phyloP scores from a whole-genome alignment of 2,329 filamentous ascomycete species.

The Aspergillus persii region DNA sequence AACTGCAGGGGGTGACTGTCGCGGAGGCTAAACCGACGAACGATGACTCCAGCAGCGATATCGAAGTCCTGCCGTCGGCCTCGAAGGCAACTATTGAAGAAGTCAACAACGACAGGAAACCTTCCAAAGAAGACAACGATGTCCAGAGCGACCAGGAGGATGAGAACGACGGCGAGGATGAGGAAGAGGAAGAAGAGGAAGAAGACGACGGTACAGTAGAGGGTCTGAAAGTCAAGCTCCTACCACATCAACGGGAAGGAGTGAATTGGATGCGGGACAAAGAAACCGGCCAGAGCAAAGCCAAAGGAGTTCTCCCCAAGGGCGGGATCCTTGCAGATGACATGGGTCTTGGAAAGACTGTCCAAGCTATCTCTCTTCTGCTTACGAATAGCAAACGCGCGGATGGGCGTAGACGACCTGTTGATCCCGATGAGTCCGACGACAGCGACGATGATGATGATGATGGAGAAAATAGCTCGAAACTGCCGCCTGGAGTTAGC shows the following conservation, averaged over 20 bases:
- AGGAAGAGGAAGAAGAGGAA: constrained; percentile 49
- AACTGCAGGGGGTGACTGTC: constrained; percentile 44
- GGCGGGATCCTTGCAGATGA: constrained; percentile 96
- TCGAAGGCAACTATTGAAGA: constrained; percentile 44
- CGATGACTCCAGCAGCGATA: constrained; percentile 31
- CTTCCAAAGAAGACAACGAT: constrained; percentile 38
- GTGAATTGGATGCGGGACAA: constrained; percentile 94
- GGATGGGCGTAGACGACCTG: constrained; percentile 28
- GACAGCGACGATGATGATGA: constrained; percentile 46
- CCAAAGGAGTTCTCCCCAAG: constrained; percentile 73
- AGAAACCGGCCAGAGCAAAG: constrained; percentile 81
- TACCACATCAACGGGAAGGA: constrained; percentile 92
- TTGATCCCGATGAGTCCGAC: constrained; percentile 50
- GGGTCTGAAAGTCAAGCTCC: constrained; percentile 79
- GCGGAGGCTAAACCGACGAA: constrained; percentile 23
- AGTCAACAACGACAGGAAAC: constrained; percentile 39
- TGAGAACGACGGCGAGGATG: constrained; percentile 31
- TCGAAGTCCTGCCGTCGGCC: constrained; percentile 28
- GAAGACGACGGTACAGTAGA: constrained; percentile 66
- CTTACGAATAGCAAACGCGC: constrained; percentile 75
- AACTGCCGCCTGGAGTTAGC: constrained; percentile 65
- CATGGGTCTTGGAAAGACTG: constrained; percentile 92
- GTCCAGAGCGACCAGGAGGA: constrained; percentile 39
- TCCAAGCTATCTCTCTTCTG: constrained; percentile 88
- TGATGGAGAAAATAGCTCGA: constrained; percentile 53